Base-by-base conservation (phyloP, 495 filamentous ascomycete species). In the Neurospora intermedia region DNA sequence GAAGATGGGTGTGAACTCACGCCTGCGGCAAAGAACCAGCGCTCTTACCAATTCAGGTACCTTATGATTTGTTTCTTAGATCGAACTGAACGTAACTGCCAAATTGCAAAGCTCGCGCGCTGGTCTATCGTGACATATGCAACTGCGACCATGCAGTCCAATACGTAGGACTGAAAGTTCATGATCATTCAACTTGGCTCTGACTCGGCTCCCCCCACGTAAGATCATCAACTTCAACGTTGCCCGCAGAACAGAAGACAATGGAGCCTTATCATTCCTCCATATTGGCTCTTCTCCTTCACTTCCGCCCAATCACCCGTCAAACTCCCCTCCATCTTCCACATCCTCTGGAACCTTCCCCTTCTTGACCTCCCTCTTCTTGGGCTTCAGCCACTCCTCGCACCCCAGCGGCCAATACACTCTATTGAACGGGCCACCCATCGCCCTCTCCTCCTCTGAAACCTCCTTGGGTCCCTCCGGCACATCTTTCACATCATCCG, bases 351-450 rank as follows among this genome's bases (percentile, higher is more conserved):
- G 43, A 42, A 54, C 70, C 71, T 74, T 81, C 35, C 72, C 73
- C 71, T 88, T 87, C 75, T 89, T 91, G 0, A 90, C 82, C 43
- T 90, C 84, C 72, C 90, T 87, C 82, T 96, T 97, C 74, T 82
- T 86, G 0, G 94, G 94, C 71, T 91, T 87, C 59, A 97, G 83
- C 94, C 94, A 98, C 70, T 95, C 92, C 79, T 98, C 96, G 86
- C 91, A 92, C 2, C 92, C 93, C 0, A 88, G 85, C 0, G 93
- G 94, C 95, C 96, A 98, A 79, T 97, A 98, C 2, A 98, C 96
- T 46, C 94, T 85, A 70, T 91, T 83, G n/a, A 96, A 86, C 3
- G 90, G 88, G 0, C 95, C 96, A 38, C 95, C 95, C 94, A 98
- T 97, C 4, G 89, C 91, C 10, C 95, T 80, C 43, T 97, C 93